Base-by-base conservation (phyloP, 768 basidiomycete genomes). In the Lactarius sp. region DNA sequence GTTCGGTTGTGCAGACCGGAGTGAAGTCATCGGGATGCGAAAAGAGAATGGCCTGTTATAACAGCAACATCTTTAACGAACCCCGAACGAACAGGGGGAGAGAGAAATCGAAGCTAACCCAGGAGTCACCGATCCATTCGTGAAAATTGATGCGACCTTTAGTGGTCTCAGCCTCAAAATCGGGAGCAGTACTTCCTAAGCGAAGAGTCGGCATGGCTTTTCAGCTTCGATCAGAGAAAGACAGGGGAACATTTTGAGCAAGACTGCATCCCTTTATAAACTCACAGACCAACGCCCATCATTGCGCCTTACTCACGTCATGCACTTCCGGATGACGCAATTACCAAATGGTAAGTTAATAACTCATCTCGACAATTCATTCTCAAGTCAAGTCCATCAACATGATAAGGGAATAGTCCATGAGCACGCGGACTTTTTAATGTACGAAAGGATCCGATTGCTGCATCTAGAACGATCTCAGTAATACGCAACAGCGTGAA, bases 1-100 rank as follows among this genome's bases (percentile, higher is more conserved):
- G 88, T 79, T 98, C 97, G 59, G 97, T 99, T 53, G 97, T 95
- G 83, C 92, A 94, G 57, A 95, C 88, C 54, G 90, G 90, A n/a
- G 90, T 91, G 73, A 93, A 93, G 72, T 93, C 89, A 50, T 89
- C 94, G 0, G 94, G 94, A 75, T 97, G 94, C 36, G 94, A 96
- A 84, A 98, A 98, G 61, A 98, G 81, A 73, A 94, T 77, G 55
- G 81, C 89, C 91, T 92, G 62, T 44, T 18, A 22, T 41, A 34
- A 52, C 36, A 49, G 27, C n/a, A 37, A 31, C 34, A 42, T 44
- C 34, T 10, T 44, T 12, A 36, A 10, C 41, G 56, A 55, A 27
- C 6, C 20, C 37, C 3, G 0, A 37, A 31, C 3, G 0, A 37
- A 31, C 18, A 13, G 22, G 37, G 12, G 13, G 10, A 22, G 18